Conservation (phyloP, 345 rosid genomes). For the Arabidopsis suecica region DNA sequence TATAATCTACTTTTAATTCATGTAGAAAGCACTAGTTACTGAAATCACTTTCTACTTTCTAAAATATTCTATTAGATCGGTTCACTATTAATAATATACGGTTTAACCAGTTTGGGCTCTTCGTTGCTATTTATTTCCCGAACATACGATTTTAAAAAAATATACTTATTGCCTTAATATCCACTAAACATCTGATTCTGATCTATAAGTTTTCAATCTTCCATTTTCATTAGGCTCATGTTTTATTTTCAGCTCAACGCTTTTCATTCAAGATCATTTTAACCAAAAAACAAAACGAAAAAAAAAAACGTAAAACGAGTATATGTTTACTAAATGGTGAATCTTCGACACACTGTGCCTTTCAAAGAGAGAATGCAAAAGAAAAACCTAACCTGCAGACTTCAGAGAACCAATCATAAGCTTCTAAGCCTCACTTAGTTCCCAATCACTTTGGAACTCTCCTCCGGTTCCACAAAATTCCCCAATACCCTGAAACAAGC, state of each 20-base stretch:
- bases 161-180: not conserved
- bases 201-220: conserved; percentile 10
- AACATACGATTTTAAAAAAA: not conserved
- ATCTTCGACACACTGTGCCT: not conserved
- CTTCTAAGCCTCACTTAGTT: conserved; percentile 10
- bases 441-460: conserved; percentile 1
- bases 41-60: not conserved
- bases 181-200: not conserved
- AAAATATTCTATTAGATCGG: not conserved
- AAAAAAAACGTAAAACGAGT: conserved; percentile 1
- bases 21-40: not conserved
- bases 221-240: not conserved
- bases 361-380: not conserved
- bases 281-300: not conserved
- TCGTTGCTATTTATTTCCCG: not conserved
- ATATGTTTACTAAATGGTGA: not conserved
- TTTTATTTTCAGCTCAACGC: conserved; percentile 6
- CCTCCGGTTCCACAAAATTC: not conserved
- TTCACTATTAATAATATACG: not conserved
- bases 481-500: conserved; percentile 18
- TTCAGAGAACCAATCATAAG: conserved; percentile 18
- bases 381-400: conserved; percentile 26
- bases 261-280: not conserved
- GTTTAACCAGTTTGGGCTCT: not conserved
- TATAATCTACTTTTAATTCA: not conserved